Evolutionary conservation across 257 asterid species (phyloP), one percentile per base, ranked within the genome.

Genomic region (Handroanthus guayacan): DNA sequence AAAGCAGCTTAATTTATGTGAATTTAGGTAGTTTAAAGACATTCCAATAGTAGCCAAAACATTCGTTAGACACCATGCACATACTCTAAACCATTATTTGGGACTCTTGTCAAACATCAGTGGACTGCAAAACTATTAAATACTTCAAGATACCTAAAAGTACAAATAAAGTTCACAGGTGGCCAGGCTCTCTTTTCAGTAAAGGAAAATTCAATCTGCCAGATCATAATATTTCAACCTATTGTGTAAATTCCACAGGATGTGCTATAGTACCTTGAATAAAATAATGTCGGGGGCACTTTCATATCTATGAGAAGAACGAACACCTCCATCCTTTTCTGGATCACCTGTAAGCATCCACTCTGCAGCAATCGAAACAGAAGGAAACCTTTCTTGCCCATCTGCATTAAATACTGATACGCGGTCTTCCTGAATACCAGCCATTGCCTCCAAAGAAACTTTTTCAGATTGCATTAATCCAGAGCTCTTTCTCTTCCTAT

Each of bases 301-400:
- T 86, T 95, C 98, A 81, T 86, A 95, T 69, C 87, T 91, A 85
- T 92, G 98, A 85, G 98, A 86, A 81, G 93, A 88, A 66, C 99
- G 98, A 75, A 95, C 90, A 82, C 86, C 91, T 79, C 87, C 97
- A 83, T 95, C 99, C 93, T 95, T 95, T 71, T 68, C 61, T 6
- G 80, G 78, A 86, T 89, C 94, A 69, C 98, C 97, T 48, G 97
- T 88, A 62, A 95, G 97, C 99, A 95, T 95, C 99, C 99, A 95
- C 87, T 92, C 97, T 71, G 97, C 91, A 67, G 99, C 87, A 77
- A 95, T 85, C 2, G 98, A 86, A 79, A 79, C 95, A 62, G 97
- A 80, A 84, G 98, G 94, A 79, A 89, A 86, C 85, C 97, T 86
- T 82, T 95, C 99, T 87, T 92, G 99, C 81, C 99, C 98, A 79